Percentiles rank a stretch among this genome's conserved stretches.
These are phyloP conservation scores for Chytriomyces confervae DNA, from an alignment of 192 early-diverging fungal species.

Conservation along the genomic window DNA sequence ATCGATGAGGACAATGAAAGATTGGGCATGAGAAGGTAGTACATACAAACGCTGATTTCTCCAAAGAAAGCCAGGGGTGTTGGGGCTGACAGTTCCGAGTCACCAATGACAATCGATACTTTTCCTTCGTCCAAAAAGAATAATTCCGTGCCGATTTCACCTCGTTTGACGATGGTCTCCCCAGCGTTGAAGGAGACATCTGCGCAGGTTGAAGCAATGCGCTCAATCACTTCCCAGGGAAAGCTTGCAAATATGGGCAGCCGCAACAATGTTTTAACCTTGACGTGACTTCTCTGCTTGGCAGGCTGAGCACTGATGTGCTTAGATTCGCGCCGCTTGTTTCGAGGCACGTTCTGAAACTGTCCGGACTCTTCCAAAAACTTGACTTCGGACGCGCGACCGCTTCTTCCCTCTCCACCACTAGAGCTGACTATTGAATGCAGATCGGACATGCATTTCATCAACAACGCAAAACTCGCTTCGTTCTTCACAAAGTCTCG, in stretches of 20 bases:
- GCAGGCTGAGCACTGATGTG: background rate
- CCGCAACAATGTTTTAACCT: too few relatives aligned
- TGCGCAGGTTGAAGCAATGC: background rate
- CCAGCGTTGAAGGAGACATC: conserved; percentile 33
- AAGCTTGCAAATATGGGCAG: conserved; percentile 49
- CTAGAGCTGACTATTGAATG: too few relatives aligned
- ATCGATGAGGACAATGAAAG: background rate
- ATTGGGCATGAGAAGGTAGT: background rate
- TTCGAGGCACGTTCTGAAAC: too few relatives aligned
- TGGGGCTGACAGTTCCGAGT: conserved; percentile 14
- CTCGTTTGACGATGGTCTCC: conserved; percentile 43
- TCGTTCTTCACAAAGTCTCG: too few relatives aligned
- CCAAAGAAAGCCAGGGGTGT: conserved; percentile 39
- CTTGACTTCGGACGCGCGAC: too few relatives aligned
- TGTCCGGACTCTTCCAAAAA: too few relatives aligned
- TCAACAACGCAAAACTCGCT: too few relatives aligned
- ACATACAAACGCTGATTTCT: conserved; percentile 46
- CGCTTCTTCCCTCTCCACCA: too few relatives aligned
- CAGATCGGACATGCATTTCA: too few relatives aligned
- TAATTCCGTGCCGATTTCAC: conserved; percentile 44
- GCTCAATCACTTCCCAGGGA: conserved; percentile 38
- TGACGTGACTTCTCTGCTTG: too few relatives aligned
- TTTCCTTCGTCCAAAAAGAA: conserved; percentile 44
- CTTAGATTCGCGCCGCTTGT: background rate
- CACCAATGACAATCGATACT: conserved; percentile 27